phyloP scores from a whole-genome alignment of 371 early-diverging fungal species.

The Rhizopus arrhizus region DNA sequence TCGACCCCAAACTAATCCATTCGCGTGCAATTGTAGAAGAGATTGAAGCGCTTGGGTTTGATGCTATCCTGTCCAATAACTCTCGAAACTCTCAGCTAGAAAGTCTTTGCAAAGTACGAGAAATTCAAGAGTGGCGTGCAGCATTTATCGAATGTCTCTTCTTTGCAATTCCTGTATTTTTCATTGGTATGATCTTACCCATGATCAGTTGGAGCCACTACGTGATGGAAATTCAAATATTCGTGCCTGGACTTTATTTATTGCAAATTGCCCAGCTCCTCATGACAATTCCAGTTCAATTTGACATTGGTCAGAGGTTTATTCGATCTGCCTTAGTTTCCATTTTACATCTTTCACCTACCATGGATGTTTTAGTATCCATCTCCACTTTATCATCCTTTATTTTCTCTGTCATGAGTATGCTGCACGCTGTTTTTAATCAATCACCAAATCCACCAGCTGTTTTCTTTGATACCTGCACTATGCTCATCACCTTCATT shows the following conservation, averaged over 20 bases:
- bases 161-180: conserved; percentile 84
- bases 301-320: conserved; percentile 83
- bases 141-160: conserved; percentile 63
- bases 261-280: conserved; percentile 59
- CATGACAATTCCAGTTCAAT: conserved; percentile 90
- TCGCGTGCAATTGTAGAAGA: conserved; percentile 77
- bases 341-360: conserved; percentile 77
- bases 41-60: conserved; percentile 86
- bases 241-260: conserved; percentile 63
- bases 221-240: conserved; percentile 50
- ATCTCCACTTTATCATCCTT: conserved; percentile 88
- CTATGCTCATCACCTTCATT: conserved; percentile 89
- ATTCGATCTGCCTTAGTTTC: conserved; percentile 79
- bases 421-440: conserved; percentile 33
- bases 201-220: conserved; percentile 53
- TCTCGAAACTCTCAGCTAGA: conserved; percentile 79
- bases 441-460: conserved; percentile 13
- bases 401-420: conserved; percentile 68
- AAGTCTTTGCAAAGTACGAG: conserved; percentile 82
- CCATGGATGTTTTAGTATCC: conserved; percentile 95
- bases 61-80: conserved; percentile 71
- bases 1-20: conserved; percentile 53
- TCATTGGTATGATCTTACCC: conserved; percentile 85
- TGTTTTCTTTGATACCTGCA: conserved; percentile 80
- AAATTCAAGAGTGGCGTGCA: conserved; percentile 81